Evolutionary conservation across 805 yeast genomes (phyloP).

Genomic region (Pichia membranifaciens): DNA sequence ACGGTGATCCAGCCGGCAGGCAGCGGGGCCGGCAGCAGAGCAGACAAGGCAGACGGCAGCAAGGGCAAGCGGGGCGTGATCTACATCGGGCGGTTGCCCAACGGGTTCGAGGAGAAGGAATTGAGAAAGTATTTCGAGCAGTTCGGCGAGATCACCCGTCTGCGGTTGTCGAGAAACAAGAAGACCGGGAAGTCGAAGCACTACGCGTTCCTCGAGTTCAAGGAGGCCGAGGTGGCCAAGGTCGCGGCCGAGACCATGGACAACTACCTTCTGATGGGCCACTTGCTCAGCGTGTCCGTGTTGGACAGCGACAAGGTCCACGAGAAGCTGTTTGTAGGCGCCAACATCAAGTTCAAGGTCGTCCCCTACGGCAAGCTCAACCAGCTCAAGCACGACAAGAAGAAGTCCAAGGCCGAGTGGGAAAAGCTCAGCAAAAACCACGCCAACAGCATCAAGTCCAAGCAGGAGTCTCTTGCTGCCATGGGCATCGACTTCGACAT

Average conservation of each 20-base stretch:
- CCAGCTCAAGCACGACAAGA: constrained; percentile 47
- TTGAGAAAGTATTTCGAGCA: constrained; percentile 77
- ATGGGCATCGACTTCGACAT: constrained; percentile 53
- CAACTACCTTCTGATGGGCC: constrained; percentile 85
- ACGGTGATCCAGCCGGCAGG: constrained; percentile 18
- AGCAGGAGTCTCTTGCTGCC: constrained; percentile 43
- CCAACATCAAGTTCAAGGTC: constrained; percentile 47
- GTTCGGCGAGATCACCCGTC: constrained; percentile 78
- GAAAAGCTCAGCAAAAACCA: constrained; percentile 43
- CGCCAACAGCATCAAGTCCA: constrained; percentile 36
- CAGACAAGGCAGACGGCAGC: constrained; percentile 9
- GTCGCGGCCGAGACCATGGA: constrained; percentile 95
- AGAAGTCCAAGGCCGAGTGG: constrained; percentile 55
- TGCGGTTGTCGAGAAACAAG: constrained; percentile 81
- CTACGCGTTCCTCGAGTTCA: constrained; percentile 85
- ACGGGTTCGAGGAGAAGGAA: constrained; percentile 83
- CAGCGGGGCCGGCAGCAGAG: neutral
- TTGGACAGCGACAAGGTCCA: constrained; percentile 53
- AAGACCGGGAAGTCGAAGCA: constrained; percentile 88
- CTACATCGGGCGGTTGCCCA: constrained; percentile 88
- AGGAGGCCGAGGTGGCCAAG: constrained; percentile 65
- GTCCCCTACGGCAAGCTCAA: constrained; percentile 57
- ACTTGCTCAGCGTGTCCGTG: constrained; percentile 59
- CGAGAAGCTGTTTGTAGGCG: constrained; percentile 53
- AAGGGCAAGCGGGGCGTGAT: constrained; percentile 56